phyloP scores from a whole-genome alignment of 352 stramenopile species.

The Globisporangium cederbergense region DNA sequence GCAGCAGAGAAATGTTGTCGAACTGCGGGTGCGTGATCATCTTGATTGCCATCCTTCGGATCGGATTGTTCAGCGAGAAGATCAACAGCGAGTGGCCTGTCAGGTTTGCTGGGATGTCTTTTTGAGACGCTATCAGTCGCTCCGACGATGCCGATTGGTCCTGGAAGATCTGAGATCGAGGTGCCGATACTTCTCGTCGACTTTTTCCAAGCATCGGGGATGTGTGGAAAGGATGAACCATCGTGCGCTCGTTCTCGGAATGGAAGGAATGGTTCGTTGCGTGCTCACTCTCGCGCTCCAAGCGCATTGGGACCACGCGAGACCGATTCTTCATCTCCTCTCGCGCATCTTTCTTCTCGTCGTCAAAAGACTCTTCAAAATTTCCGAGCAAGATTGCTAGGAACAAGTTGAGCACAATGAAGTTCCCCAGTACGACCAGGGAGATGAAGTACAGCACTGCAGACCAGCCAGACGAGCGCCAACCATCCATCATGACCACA shows the following conservation, averaged over 20 bases:
- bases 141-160: slow-evolving; percentile 15
- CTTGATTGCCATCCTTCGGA: slow-evolving; percentile 42
- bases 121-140: not conserved
- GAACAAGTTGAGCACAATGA: slow-evolving; percentile 92
- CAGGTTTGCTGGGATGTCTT: slow-evolving; percentile 21
- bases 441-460: slow-evolving; percentile 79
- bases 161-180: slow-evolving; percentile 32
- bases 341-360: slow-evolving; percentile 37
- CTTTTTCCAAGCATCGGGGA: slow-evolving; percentile 16
- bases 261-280: not conserved
- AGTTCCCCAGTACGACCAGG: slow-evolving; percentile 84
- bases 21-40: slow-evolving; percentile 67
- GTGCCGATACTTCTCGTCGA: slow-evolving; percentile 19
- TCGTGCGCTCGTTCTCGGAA: slow-evolving; percentile 10
- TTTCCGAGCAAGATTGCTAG: slow-evolving; percentile 89
- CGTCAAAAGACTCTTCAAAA: slow-evolving; percentile 75
- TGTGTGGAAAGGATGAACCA: slow-evolving; percentile 4
- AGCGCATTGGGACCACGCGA: slow-evolving; percentile 21
- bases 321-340: slow-evolving; percentile 35
- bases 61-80: slow-evolving; percentile 40
- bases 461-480: slow-evolving; percentile 58
- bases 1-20: slow-evolving; percentile 66
- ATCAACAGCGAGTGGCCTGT: slow-evolving; percentile 40
- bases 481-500: slow-evolving; percentile 85
- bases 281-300: slow-evolving; percentile 1